Conservation (phyloP, 169 alveolate genomes). For the Eimeria necatrix region DNA sequence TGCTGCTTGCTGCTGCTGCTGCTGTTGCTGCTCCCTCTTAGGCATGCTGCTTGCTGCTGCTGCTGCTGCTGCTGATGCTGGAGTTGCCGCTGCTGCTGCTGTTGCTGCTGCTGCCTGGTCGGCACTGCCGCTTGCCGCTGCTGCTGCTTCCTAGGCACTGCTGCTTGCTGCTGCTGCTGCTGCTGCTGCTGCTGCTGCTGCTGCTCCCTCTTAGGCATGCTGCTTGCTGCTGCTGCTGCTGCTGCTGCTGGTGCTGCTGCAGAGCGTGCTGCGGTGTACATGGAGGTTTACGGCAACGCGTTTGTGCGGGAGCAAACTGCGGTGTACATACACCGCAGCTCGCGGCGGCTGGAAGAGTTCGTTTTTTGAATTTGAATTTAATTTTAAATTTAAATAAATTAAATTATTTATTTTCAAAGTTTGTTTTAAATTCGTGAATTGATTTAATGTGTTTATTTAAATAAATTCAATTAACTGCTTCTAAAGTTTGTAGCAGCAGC, state of each 20-base stretch:
- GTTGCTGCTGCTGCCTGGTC: background rate
- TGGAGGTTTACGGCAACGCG: slow-evolving; percentile 43
- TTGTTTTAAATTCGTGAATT: background rate
- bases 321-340: background rate
- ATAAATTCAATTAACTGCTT: too few relatives aligned
- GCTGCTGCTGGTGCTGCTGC: background rate
- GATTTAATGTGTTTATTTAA: too few relatives aligned
- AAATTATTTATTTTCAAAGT: too few relatives aligned
- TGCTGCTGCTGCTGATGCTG: background rate
- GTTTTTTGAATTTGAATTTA: slow-evolving; percentile 24
- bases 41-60: background rate
- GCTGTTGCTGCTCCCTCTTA: background rate
- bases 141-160: background rate
- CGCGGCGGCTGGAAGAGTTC: background rate
- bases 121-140: background rate
- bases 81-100: background rate
- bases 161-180: background rate
- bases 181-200: background rate
- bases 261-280: background rate
- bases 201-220: background rate
- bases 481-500: too few relatives aligned
- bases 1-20: background rate
- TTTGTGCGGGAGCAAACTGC: slow-evolving; percentile 50
- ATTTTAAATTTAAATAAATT: too few relatives aligned
- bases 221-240: background rate